Evolutionary conservation across 2,329 filamentous ascomycete species (phyloP), one percentile per base, ranked within the genome.

Genomic region (Coniochaeta ligniaria): DNA sequence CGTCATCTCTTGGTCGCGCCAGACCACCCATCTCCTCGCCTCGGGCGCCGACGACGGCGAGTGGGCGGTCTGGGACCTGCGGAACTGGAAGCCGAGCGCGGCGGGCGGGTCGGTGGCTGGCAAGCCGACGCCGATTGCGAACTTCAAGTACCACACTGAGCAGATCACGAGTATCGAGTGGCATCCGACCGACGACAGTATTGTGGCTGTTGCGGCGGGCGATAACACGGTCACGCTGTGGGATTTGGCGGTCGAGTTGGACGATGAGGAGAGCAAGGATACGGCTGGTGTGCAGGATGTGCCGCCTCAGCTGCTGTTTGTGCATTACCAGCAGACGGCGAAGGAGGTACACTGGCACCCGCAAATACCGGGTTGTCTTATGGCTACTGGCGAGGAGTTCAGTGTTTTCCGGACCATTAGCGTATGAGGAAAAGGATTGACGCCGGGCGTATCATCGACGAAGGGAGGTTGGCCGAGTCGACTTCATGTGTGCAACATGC

Each of bases 261-360:
- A 99, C 68, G 95, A 98, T 71, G 95, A 99, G 75, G 95, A 98
- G 81, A 96, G 89, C 76, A 91, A 87, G 72, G 91, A 96, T 70
- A 93, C 90, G 4, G 92, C 89, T 0, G 92, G 91, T 59, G 86
- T 94, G 45, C 87, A 91, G 70, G 94, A 96, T 64, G 92, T 98
- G 64, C 95, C 95, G 61, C 92, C 95, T 5, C 95, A 99, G 75
- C 77, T 99, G 68, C 79, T 99, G 65, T 99, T 99, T 74, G 92
- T 97, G 70, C 95, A 99, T 77, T 97, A 96, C 73, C 92, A 96
- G 79, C 90, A 96, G 69, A 88, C 91, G 68, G 92, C 92, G 60
- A 98, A 97, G 83, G 95, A 99, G 77, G 78, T 93, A 41, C 95
- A 99, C 77, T 99, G 95, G 94, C 94, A 98, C 77, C 90, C 90